Base-by-base conservation (phyloP, 2,329 filamentous ascomycete genomes). In the Penicillium sp. region DNA sequence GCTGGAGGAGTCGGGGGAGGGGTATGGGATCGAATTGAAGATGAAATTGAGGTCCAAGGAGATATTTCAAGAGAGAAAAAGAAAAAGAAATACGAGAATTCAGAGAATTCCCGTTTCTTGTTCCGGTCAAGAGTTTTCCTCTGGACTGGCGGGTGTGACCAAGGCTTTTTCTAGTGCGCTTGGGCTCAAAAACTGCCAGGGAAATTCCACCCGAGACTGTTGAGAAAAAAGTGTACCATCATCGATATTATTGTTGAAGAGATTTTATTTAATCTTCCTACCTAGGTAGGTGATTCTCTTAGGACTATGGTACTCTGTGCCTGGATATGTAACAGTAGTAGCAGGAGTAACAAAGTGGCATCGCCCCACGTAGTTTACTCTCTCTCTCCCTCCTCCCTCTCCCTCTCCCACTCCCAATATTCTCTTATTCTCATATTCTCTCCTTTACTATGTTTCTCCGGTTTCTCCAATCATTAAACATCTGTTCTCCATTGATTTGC, bases 201-300 rank as follows among this genome's bases (percentile, higher is more conserved):
- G 47, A 49, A 49, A 45, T 49, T 40, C 8, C 44, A 41, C 44
- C 44, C 44, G 44, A 46, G 24, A 45, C 13, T 28, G 24, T 40
- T 45, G 33, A 39, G 43, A 28, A 45, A 37, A 28, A 17, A 17
- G 17, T 17, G n/a, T 33, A 6, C 24, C 24, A 26, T 24, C 22
- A 24, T 24, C 22, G 22, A 24, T 37, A 15, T 26, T 26, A 26
- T 35, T 21, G 10, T 12, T 39, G 21, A n/a, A 39, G 37, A 39
- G 15, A 39, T 29, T 29, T 28, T 4, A 28, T 26, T 26, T 9
- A 26, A 26, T 26, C 8, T 26, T 26, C 2, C 24, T 24, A 17
- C 17, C 17, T 17, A 17, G 17, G 17, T 17, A 7, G 22, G 3
- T 26, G 8, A 26, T 26, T 26, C 7, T 3, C 24, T 26, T 9